Evolutionary conservation across 2,329 filamentous ascomycete species (phyloP), one percentile per base, ranked within the genome.

Genomic region (Magnaporthiopsis incrustans): DNA sequence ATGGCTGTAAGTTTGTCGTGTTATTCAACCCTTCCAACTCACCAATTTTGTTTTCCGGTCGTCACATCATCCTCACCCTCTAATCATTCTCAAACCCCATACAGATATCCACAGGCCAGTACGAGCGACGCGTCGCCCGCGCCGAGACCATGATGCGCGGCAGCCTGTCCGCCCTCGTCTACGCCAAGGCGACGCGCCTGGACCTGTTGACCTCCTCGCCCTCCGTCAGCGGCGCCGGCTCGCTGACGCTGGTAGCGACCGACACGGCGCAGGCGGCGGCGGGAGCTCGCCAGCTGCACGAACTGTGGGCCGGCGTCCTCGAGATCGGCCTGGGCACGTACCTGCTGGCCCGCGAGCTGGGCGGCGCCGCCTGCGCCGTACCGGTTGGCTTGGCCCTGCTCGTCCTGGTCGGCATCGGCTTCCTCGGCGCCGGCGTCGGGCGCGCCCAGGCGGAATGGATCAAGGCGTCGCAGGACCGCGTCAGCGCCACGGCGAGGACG

Each of bases 401-500:
- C 6, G 61, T 62, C 50, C 44, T 62, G 44, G 50, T 62, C 61
- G 30, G 11, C 30, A 62, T 56, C 50, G 61, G 44, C 22, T 62
- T 62, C 61, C 44, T 62, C 35, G 61, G 26, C 22, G 61, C 26
- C 15, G 27, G 18, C 10, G 44, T 35, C 27, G 61, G 61, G 30
- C 32, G 26, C 14, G 26, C 53, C 57, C 80, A 82, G 64, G 76
- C 75, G 7, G 68, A 71, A 22, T 84, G 82, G 82, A 74, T 83
- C 44, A 73, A 78, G 59, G 80, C 80, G 12, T 81, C 82, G 22
- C 76, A 84, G 67, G 73, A 73, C 32, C 77, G 81, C 3, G 78
- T 84, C 26, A 78, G 76, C 7, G 76, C 77, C 22, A 84, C 81
- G 0, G 74, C 78, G 7, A 75, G 76, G 5, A 78, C 81, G 67